Conservation (phyloP, 2,329 filamentous ascomycete genomes). For the Claviceps fusiformis region DNA sequence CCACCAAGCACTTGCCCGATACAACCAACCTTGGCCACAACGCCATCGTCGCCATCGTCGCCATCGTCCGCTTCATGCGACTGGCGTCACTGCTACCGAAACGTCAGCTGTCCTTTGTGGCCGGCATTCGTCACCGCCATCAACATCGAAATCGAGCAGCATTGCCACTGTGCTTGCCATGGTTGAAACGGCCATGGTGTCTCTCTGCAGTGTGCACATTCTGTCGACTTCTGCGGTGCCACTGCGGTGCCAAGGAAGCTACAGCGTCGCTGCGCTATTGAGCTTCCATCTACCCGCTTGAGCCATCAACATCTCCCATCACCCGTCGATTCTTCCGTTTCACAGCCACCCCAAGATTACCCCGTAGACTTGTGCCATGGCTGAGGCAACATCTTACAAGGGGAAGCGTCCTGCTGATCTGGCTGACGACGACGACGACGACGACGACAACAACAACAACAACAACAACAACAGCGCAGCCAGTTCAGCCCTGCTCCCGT, state of each 20-base stretch:
- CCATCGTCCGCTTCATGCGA: too few species aligned
- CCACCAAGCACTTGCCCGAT: too few species aligned
- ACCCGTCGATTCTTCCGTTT: neutral
- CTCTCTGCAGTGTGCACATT: neutral
- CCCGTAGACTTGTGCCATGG: constrained; percentile 1
- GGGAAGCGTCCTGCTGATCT: constrained; percentile 4
- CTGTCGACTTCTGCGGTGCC: neutral
- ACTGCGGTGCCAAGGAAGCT: neutral
- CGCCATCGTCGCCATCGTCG: too few species aligned
- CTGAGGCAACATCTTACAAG: neutral
- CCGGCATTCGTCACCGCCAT: too few species aligned
- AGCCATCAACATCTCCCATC: neutral
- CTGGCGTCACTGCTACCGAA: too few species aligned
- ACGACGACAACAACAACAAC: too few species aligned
- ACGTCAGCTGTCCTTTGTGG: too few species aligned
- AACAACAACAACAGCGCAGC: too few species aligned
- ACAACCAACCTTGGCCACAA: too few species aligned
- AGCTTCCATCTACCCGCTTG: neutral
- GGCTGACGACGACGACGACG: neutral
- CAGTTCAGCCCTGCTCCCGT: neutral
- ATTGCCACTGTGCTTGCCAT: neutral
- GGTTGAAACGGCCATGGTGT: neutral
- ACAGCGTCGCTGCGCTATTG: neutral
- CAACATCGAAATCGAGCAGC: neutral
- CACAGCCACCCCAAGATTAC: neutral